These are phyloP conservation scores for Neonectria sp. DNA, from an alignment of 2,329 filamentous ascomycete species.

Conservation along the genomic window DNA sequence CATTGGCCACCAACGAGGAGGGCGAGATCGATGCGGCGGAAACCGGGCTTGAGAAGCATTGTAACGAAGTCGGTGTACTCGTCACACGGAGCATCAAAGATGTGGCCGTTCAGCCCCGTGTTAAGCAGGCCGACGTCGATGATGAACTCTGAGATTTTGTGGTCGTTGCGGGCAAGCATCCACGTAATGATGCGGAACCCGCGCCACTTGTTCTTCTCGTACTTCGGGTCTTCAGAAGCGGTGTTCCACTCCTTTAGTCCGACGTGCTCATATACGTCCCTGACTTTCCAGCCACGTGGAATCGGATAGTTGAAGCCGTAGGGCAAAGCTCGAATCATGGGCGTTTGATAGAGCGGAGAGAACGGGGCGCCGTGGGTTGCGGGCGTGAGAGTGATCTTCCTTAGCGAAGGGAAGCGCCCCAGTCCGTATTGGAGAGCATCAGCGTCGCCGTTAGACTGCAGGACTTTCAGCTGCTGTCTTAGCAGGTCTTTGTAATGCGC, in stretches of 20 bases:
- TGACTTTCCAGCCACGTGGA: not conserved
- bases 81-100: slow-evolving; percentile 11
- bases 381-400: slow-evolving; percentile 10
- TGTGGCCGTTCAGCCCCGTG: slow-evolving; percentile 28
- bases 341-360: slow-evolving; percentile 15
- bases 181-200: slow-evolving; percentile 6
- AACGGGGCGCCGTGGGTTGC: slow-evolving; percentile 11
- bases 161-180: slow-evolving; percentile 1
- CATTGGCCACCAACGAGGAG: slow-evolving; percentile 2
- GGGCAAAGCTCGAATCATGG: slow-evolving; percentile 14
- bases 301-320: slow-evolving; percentile 13
- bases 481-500: not conserved
- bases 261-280: not conserved
- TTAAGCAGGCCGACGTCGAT: slow-evolving; percentile 9
- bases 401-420: not conserved
- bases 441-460: not conserved
- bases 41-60: not conserved
- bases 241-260: not conserved
- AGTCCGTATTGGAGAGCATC: not conserved
- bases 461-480: not conserved
- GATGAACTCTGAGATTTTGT: slow-evolving; percentile 8
- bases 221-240: not conserved
- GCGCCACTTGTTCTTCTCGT: slow-evolving; percentile 6
- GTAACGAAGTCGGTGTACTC: slow-evolving; percentile 8
- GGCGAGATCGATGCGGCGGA: slow-evolving; percentile 20